Conservation (phyloP, 257 asterid species). For the Fraxinus americana region DNA sequence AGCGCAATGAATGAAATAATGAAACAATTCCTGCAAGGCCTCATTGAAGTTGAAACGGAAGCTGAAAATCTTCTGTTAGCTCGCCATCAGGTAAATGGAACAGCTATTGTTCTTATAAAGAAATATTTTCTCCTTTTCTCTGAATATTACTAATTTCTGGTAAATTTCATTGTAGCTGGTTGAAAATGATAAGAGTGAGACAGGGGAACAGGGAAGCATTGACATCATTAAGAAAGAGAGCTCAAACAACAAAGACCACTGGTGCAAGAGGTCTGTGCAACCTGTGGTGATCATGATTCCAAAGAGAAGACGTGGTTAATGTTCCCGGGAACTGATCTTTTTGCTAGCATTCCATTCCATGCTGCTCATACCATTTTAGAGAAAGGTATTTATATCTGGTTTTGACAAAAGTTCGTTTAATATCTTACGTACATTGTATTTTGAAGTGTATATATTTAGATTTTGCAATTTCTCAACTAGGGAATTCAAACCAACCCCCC, state of each 20-base stretch:
- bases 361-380: constrained; percentile 94
- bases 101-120: constrained; percentile 10
- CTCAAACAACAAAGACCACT: constrained; percentile 72
- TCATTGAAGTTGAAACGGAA: constrained; percentile 69
- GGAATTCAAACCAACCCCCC: no score
- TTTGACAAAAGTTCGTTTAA: not conserved
- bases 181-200: constrained; percentile 80
- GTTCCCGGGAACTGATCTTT: constrained; percentile 80
- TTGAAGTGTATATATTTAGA: no score
- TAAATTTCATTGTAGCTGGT: constrained; percentile 57
- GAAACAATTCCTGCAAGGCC: constrained; percentile 56
- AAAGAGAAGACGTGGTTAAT: constrained; percentile 74
- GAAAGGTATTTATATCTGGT: constrained; percentile 47
- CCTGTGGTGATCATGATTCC: constrained; percentile 81
- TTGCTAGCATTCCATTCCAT: constrained; percentile 78
- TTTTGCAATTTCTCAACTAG: no score
- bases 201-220: constrained; percentile 87
- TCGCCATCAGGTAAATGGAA: constrained; percentile 69
- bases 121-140: constrained; percentile 7
- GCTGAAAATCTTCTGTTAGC: constrained; percentile 76
- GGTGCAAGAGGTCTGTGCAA: constrained; percentile 81
- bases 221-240: constrained; percentile 77
- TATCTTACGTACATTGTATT: not conserved
- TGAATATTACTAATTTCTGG: not conserved
- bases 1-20: constrained; percentile 51